Evolutionary conservation across 192 early-diverging fungal species (phyloP).

Genomic region (Coemansia sp.): DNA sequence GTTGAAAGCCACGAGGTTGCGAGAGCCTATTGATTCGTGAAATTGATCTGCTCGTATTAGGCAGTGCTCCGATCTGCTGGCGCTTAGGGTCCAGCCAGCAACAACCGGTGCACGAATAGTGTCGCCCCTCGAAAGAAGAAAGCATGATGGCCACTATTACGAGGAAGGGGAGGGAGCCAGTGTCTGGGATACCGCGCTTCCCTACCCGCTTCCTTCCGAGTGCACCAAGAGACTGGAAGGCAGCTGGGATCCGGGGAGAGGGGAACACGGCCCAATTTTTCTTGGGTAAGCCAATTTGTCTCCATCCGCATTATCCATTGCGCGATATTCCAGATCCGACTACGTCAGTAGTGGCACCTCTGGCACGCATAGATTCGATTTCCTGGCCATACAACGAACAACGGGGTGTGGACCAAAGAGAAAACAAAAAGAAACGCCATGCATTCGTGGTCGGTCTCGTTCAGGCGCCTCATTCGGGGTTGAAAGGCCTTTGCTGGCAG

Average conservation of each 20-base stretch:
- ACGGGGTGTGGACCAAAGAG: background rate
- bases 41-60: slow-evolving; percentile 2
- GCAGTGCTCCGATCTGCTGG: slow-evolving; percentile 5
- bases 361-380: background rate
- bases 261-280: background rate
- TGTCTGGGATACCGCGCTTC: background rate
- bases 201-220: background rate
- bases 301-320: background rate
- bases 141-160: background rate
- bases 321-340: background rate
- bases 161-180: background rate
- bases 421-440: background rate
- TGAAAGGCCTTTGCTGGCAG: background rate
- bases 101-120: background rate
- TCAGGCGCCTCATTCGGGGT: background rate
- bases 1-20: background rate
- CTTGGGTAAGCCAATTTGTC: background rate
- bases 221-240: background rate
- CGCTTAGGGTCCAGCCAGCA: background rate
- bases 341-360: background rate
- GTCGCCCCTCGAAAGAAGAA: background rate
- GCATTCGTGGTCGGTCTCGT: background rate
- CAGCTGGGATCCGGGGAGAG: background rate
- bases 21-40: background rate
- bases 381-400: background rate